Conservation (phyloP, 2,329 filamentous ascomycete species). For the Myriangium duriaei region DNA sequence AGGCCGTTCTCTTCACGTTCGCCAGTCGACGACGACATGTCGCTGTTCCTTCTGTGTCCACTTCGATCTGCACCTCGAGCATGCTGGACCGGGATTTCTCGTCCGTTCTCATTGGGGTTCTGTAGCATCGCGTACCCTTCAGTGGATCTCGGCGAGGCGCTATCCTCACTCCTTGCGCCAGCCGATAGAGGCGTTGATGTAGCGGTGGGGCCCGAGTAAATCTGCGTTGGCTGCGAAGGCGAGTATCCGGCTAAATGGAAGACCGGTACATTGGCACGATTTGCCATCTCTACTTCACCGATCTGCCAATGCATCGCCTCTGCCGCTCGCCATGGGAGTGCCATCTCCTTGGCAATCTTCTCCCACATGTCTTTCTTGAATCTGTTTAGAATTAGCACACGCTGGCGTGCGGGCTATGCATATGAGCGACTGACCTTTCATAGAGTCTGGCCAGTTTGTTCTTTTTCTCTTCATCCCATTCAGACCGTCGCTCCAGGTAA, state of each 20-base stretch:
- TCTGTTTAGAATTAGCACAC: conserved; percentile 37
- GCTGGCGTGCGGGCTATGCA: background rate
- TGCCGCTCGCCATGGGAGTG: conserved; percentile 84
- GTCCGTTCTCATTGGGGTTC: background rate
- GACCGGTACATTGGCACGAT: conserved; percentile 76
- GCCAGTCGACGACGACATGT: conserved; percentile 5
- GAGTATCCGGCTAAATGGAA: conserved; percentile 44
- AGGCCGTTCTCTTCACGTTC: conserved; percentile 5
- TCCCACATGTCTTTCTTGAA: conserved; percentile 98
- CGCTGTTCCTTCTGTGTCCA: conserved; percentile 4
- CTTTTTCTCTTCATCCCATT: conserved; percentile 96
- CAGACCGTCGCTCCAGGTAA: conserved; percentile 80
- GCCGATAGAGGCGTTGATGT: conserved; percentile 3
- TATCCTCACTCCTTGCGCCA: conserved; percentile 5
- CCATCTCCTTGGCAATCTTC: conserved; percentile 89
- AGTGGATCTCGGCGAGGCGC: conserved; percentile 6
- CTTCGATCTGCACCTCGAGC: background rate
- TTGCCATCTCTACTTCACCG: conserved; percentile 86
- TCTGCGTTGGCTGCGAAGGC: conserved; percentile 8
- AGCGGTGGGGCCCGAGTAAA: conserved; percentile 2
- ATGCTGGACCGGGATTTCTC: conserved; percentile 2
- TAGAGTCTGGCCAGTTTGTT: conserved; percentile 92
- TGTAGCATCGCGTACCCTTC: conserved; percentile 4
- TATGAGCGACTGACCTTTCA: conserved; percentile 57
- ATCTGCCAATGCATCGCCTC: conserved; percentile 99